phyloP scores from a whole-genome alignment of 2,329 filamentous ascomycete genomes.

The Aspergillus fijiensis region DNA sequence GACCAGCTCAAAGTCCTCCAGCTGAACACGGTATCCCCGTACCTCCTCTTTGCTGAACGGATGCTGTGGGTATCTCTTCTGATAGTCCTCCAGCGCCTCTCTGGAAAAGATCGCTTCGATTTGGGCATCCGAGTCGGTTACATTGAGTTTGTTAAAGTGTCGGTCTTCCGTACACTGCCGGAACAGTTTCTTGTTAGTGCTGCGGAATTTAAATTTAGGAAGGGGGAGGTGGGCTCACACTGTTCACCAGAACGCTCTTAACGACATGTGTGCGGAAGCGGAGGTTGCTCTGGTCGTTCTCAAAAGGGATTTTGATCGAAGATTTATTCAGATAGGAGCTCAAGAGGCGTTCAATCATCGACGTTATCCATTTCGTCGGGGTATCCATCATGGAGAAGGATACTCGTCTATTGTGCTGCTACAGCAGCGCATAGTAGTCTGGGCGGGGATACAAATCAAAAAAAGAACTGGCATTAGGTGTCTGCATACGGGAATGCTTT shows the following conservation, averaged over 20 bases:
- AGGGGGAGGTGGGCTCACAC: conserved; percentile 24
- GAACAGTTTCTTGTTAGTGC: conserved; percentile 1
- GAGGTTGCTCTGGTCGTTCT: conserved; percentile 38
- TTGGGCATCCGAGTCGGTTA: conserved; percentile 38
- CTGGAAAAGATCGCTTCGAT: conserved; percentile 34
- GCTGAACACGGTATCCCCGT: conserved; percentile 30
- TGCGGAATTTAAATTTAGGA: neutral
- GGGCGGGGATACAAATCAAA: neutral
- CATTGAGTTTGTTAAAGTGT: conserved; percentile 19
- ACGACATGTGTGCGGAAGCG: conserved; percentile 24
- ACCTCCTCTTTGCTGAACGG: conserved; percentile 22
- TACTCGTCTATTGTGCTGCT: neutral
- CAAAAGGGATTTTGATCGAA: conserved; percentile 2
- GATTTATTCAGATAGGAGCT: conserved; percentile 17
- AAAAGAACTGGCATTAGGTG: neutral
- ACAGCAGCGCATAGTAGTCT: conserved; percentile 2
- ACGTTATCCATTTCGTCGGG: conserved; percentile 25
- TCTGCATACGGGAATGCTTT: neutral
- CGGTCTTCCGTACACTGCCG: conserved; percentile 28
- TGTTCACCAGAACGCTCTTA: conserved; percentile 28
- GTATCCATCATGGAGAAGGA: conserved; percentile 24
- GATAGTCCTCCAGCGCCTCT: conserved; percentile 27
- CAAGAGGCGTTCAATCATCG: conserved; percentile 26
- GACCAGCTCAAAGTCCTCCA: conserved; percentile 38
- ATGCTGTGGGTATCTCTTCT: conserved; percentile 13